Evolutionary conservation across 2,329 filamentous ascomycete genomes (phyloP).

Genomic region (Sporothrix protearum): DNA sequence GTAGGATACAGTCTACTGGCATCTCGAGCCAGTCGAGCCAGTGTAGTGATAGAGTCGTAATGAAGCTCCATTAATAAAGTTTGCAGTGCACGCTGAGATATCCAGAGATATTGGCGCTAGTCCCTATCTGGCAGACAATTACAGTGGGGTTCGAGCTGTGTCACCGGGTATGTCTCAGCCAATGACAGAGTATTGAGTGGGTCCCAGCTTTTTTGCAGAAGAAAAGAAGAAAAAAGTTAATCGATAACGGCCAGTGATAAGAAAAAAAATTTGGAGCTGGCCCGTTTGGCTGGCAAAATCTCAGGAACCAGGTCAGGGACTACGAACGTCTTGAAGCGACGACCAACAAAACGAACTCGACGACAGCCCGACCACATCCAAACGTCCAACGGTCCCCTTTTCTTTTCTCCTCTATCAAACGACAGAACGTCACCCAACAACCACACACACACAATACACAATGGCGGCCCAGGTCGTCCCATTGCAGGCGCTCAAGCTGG

Average conservation of each 20-base stretch:
- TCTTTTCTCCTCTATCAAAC: not conserved
- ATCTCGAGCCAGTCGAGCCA: not conserved
- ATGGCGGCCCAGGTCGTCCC: conserved; percentile 88
- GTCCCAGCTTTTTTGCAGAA: not conserved
- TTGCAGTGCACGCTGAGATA: not conserved
- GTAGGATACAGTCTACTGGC: not conserved
- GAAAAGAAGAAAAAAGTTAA: conserved; percentile 2
- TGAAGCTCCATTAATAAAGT: not conserved
- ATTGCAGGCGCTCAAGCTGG: conserved; percentile 75
- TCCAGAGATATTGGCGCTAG: not conserved
- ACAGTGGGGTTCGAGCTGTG: not conserved
- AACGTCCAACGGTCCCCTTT: not conserved
- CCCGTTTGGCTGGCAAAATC: not conserved
- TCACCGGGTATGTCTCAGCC: not conserved
- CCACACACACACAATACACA: conserved; percentile 26
- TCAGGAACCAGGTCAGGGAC: not conserved
- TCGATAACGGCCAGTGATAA: conserved; percentile 17
- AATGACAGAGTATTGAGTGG: not conserved
- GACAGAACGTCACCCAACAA: no score
- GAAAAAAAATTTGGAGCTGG: conserved; percentile 21
- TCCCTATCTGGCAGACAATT: not conserved
- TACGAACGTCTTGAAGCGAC: not conserved
- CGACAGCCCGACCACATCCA: not conserved
- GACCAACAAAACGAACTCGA: not conserved
- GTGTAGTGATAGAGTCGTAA: not conserved